These are phyloP conservation scores for Petrea volubilis DNA, from an alignment of 257 asterid species.

Conservation along the genomic window DNA sequence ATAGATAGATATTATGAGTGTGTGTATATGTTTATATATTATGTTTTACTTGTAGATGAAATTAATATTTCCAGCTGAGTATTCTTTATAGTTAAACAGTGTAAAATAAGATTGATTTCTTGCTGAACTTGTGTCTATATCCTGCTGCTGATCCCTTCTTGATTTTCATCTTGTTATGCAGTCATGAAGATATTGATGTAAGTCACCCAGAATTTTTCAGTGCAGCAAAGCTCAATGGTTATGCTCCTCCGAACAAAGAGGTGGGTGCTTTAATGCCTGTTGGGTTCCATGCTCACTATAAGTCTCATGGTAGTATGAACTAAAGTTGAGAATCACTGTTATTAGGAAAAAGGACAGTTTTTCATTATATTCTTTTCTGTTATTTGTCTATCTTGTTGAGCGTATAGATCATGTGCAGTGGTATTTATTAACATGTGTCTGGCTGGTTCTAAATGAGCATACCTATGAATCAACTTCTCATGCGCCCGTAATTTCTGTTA, in stretches of 20 bases:
- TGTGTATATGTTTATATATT: too few species aligned
- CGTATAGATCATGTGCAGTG: neutral
- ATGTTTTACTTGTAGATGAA: neutral
- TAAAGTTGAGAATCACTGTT: neutral
- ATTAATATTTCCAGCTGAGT: neutral
- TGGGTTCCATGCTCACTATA: conserved; percentile 8
- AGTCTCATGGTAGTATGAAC: neutral
- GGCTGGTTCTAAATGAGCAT: neutral
- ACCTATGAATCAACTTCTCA: conserved; percentile 8
- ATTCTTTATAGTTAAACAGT: neutral
- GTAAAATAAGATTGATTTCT: neutral
- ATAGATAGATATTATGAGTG: too few species aligned
- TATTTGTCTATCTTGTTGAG: neutral
- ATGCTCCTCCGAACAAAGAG: conserved; percentile 93
- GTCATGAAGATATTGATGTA: conserved; percentile 90
- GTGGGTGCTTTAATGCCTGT: conserved; percentile 34
- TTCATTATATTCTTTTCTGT: neutral
- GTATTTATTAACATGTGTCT: neutral
- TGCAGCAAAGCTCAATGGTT: conserved; percentile 83
- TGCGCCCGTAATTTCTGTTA: neutral
- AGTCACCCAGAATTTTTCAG: conserved; percentile 95
- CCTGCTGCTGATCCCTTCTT: conserved; percentile 12
- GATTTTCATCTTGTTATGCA: conserved; percentile 36
- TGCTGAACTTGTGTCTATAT: neutral
- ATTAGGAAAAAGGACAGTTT: neutral